A percentile compares a stretch with the other conserved stretches of the same genome.
phyloP scores from a whole-genome alignment of 208 protist species.

The Trypanosoma rangeli region DNA sequence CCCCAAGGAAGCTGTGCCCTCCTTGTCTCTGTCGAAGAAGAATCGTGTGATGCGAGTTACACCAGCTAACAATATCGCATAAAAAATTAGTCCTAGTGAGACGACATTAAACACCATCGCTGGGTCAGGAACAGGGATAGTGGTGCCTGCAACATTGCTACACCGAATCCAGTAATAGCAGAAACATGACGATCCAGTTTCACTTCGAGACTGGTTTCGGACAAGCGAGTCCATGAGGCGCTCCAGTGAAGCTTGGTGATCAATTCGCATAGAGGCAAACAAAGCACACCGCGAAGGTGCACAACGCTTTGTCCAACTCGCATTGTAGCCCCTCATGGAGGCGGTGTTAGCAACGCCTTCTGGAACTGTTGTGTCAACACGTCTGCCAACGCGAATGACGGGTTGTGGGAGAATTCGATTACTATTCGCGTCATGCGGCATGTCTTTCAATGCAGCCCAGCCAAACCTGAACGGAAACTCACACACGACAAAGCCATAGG shows the following conservation, averaged over 20 bases:
- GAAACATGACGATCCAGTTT: constrained; percentile 8
- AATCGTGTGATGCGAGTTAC: constrained; percentile 33
- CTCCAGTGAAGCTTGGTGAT: constrained; percentile 43
- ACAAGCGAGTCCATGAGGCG: constrained; percentile 18
- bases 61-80: constrained; percentile 32
- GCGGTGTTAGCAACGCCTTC: neutral
- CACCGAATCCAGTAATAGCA: constrained; percentile 54
- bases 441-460: constrained; percentile 58
- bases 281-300: constrained; percentile 4
- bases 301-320: neutral
- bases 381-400: constrained; percentile 41
- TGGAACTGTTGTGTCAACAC: neutral
- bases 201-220: neutral
- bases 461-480: constrained; percentile 61
- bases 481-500: constrained; percentile 39
- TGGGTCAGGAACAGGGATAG: constrained; percentile 67
- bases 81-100: constrained; percentile 49
- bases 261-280: constrained; percentile 30
- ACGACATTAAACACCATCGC: constrained; percentile 83
- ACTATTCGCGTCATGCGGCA: constrained; percentile 75
- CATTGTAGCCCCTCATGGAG: neutral
- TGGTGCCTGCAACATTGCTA: constrained; percentile 51
- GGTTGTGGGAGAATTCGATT: constrained; percentile 74
- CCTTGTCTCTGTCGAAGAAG: constrained; percentile 24
- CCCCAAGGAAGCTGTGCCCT: neutral